Evolutionary conservation across 495 filamentous ascomycete species (phyloP).

Genomic region (Rusavskia elegans): DNA sequence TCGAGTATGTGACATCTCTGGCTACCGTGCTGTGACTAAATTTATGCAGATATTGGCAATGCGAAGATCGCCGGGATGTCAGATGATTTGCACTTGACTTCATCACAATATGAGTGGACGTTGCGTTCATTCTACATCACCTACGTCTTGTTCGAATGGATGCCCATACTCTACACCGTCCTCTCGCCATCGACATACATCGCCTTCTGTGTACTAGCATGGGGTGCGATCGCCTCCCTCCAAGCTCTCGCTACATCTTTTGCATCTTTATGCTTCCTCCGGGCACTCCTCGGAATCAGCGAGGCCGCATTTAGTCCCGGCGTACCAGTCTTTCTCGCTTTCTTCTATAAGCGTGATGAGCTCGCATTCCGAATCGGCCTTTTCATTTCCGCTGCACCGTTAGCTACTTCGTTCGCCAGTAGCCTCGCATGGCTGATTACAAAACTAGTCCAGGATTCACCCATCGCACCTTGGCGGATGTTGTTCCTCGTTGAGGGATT

Average conservation of each 20-base stretch:
- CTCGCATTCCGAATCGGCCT: slow-evolving; percentile 44
- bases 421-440: slow-evolving; percentile 43
- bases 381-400: slow-evolving; percentile 45
- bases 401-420: slow-evolving; percentile 56
- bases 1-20: slow-evolving; percentile 38
- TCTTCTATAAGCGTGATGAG: slow-evolving; percentile 45
- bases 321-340: slow-evolving; percentile 45
- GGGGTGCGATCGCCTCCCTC: slow-evolving; percentile 54
- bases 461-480: slow-evolving; percentile 43
- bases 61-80: slow-evolving; percentile 59
- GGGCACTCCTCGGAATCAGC: slow-evolving; percentile 37
- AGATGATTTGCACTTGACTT: slow-evolving; percentile 42
- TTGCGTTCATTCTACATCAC: slow-evolving; percentile 52
- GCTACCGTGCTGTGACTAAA: not conserved
- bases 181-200: slow-evolving; percentile 44
- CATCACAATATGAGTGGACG: slow-evolving; percentile 48
- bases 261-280: slow-evolving; percentile 24
- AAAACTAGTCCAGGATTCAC: slow-evolving; percentile 25
- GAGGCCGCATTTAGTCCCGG: slow-evolving; percentile 49
- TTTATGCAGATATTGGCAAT: slow-evolving; percentile 53
- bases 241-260: slow-evolving; percentile 50
- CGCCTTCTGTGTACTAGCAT: slow-evolving; percentile 35
- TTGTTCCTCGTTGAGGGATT: slow-evolving; percentile 48
- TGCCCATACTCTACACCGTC: slow-evolving; percentile 45
- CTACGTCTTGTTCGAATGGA: slow-evolving; percentile 64